These are phyloP conservation scores for Aspergillus jensenii DNA, from an alignment of 2,329 filamentous ascomycete genomes.

Conservation along the genomic window DNA sequence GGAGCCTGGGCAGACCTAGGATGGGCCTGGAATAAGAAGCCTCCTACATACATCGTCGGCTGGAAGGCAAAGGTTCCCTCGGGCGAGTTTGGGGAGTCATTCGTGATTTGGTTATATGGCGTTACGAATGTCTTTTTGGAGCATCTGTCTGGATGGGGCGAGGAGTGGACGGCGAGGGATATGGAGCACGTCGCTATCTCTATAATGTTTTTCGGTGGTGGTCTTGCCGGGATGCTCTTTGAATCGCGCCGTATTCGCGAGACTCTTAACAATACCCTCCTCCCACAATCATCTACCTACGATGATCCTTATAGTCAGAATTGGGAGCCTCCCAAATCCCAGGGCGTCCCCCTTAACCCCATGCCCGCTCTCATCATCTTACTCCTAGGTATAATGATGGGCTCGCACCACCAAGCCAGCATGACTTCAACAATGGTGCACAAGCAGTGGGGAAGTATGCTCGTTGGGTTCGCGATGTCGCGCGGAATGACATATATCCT, in stretches of 20 bases:
- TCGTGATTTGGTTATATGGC: slow-evolving; percentile 87
- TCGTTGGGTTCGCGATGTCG: slow-evolving; percentile 77
- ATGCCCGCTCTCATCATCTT: slow-evolving; percentile 85
- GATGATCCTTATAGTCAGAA: slow-evolving; percentile 30
- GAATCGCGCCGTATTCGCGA: slow-evolving; percentile 71
- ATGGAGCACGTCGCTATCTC: slow-evolving; percentile 92
- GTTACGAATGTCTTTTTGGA: slow-evolving; percentile 89
- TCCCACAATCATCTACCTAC: slow-evolving; percentile 19
- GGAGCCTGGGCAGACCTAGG: slow-evolving; percentile 87
- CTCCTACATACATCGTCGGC: slow-evolving; percentile 55
- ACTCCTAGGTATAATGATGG: slow-evolving; percentile 91
- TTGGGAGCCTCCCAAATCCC: slow-evolving; percentile 58
- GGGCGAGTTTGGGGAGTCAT: slow-evolving; percentile 86
- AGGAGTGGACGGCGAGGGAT: slow-evolving; percentile 73
- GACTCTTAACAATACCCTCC: slow-evolving; percentile 49
- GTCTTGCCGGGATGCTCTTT: slow-evolving; percentile 81
- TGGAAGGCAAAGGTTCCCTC: slow-evolving; percentile 66
- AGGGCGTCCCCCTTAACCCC: slow-evolving; percentile 79
- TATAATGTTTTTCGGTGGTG: slow-evolving; percentile 89
- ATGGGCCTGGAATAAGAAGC: slow-evolving; percentile 93
- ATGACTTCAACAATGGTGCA: slow-evolving; percentile 91
- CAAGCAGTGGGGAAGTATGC: slow-evolving; percentile 85
- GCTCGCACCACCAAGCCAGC: slow-evolving; percentile 78
- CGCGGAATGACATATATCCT: slow-evolving; percentile 77
- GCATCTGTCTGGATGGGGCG: slow-evolving; percentile 73